Evolutionary conservation across 805 yeast species (phyloP), one percentile per base, ranked within the genome.

Genomic region (Metschnikowia peoriensis): DNA sequence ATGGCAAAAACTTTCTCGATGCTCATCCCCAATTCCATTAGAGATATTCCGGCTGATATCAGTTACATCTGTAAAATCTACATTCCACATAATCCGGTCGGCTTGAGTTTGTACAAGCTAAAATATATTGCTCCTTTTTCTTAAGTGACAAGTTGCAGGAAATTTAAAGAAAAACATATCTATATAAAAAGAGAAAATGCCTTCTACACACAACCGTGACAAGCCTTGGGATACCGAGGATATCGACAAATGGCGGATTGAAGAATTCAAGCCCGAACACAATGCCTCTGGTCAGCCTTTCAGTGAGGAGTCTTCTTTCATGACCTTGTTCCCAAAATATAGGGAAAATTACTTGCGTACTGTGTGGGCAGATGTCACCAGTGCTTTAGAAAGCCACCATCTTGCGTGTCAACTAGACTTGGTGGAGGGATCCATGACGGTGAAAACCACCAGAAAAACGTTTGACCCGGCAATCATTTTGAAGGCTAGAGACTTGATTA

Each of bases 221-320:
- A 93, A 93, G 71, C 98, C 98, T 49, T 92, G 98, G 98, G 98
- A 92, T 67, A 92, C 97, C 10, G 89, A 88, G 17, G 97, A 91
- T 61, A 85, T 92, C 52, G 96, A 92, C 68, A 92, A 93, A 68
- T 93, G 99, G 99, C 77, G 80, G 61, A 76, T 84, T 37, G 96
- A 89, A 37, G 96, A 90, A 52, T 94, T 94, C 76, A 86, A 80
- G 60, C 89, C 90, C 1, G 97, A 90, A 61, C 96, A 94, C 66
- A 89, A 91, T 65, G 84, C 83, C 7, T 82, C 92, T 10, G 97
- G 97, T 0, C 78, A 79, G 44, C 88, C 97, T 16, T 94, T 94
- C 66, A 80, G 96, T n/a, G 99, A 94, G 68, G 99, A 94, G 67
- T 88, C 96, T 14, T 86, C 96, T 42, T 94, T 94, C 68, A 88